These are phyloP conservation scores for Fragaria iinumae DNA, from an alignment of 306 rosid genomes.

Conservation along the genomic window DNA sequence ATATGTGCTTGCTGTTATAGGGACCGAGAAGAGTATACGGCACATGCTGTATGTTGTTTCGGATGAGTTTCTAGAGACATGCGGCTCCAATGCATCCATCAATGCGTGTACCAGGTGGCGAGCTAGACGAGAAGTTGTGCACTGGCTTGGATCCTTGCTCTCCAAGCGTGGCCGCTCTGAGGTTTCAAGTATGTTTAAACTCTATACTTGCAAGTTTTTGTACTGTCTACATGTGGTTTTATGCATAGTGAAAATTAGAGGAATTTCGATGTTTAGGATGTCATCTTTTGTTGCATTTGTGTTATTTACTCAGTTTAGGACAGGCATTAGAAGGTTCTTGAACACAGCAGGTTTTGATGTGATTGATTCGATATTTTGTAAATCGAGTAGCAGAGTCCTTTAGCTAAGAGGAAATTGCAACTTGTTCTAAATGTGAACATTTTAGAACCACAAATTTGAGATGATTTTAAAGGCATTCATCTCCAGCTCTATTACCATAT, in stretches of 20 bases:
- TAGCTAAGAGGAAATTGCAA: background rate
- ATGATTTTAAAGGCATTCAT: too few relatives aligned
- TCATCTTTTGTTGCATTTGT: background rate
- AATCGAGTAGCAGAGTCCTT: background rate
- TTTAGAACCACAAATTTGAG: too few relatives aligned
- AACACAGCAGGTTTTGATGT: background rate
- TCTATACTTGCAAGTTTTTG: slow-evolving; percentile 2
- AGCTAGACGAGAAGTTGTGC: slow-evolving; percentile 76
- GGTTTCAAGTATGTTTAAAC: slow-evolving; percentile 31
- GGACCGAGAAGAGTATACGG: slow-evolving; percentile 88
- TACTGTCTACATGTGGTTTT: too few relatives aligned
- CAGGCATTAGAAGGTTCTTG: background rate
- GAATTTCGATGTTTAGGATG: background rate
- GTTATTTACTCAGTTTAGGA: background rate
- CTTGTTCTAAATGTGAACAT: background rate
- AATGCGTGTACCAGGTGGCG: slow-evolving; percentile 62
- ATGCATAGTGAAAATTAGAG: background rate
- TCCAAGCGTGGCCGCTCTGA: slow-evolving; percentile 29
- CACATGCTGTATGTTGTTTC: slow-evolving; percentile 80
- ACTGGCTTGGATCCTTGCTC: slow-evolving; percentile 68
- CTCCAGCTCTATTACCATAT: background rate
- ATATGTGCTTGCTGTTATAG: slow-evolving; percentile 64
- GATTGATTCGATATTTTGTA: background rate
- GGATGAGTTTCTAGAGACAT: slow-evolving; percentile 49
- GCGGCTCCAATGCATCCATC: slow-evolving; percentile 37